These are phyloP conservation scores for Paramecium tetraurelia DNA, from an alignment of 73 alveolate genomes.

Conservation along the genomic window DNA sequence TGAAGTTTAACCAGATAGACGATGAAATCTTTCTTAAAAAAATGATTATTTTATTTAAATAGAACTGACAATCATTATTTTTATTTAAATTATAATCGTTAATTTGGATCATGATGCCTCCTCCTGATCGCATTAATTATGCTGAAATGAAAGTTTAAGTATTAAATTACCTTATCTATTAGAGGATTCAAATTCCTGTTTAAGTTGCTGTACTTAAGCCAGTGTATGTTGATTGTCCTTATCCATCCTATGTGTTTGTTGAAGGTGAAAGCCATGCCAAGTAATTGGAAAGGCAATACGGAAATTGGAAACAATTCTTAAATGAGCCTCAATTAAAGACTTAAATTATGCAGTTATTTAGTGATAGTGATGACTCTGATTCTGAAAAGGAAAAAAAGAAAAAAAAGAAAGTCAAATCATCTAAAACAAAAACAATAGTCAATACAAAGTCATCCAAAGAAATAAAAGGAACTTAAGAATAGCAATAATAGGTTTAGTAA, in stretches of 20 bases:
- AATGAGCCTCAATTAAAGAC: background rate
- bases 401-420: background rate
- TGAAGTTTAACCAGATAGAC: background rate
- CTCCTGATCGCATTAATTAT: background rate
- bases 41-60: background rate
- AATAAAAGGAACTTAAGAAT: background rate
- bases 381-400: background rate
- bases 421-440: background rate
- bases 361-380: background rate
- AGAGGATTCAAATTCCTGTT: slow-evolving; percentile 3
- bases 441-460: background rate
- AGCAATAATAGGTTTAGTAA: background rate
- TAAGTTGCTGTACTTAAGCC: background rate
- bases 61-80: background rate
- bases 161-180: background rate
- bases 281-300: background rate
- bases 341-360: background rate
- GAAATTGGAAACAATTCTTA: background rate
- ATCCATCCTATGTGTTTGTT: background rate
- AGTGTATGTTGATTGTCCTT: background rate
- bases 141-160: slow-evolving; percentile 12
- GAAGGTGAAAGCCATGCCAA: background rate
- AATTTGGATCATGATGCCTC: background rate
- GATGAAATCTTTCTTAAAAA: background rate
- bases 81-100: background rate